Base-by-base conservation (phyloP, 208 protist species). In the Trypanosoma vivax region DNA sequence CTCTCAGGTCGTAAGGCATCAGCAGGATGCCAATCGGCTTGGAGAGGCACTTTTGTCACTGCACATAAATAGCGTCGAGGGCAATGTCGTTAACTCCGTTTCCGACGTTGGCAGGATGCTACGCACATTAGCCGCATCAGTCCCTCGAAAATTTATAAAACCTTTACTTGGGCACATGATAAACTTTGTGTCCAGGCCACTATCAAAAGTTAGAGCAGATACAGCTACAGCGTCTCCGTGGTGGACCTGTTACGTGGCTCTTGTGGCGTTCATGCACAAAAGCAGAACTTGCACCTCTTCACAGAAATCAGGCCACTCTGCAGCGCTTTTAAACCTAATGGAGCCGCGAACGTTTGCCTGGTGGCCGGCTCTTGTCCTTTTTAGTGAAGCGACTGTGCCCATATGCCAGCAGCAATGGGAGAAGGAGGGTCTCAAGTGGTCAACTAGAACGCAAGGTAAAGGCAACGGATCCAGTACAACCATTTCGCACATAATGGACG, bases 401-500 rank as follows among this genome's bases (percentile, higher is more conserved):
- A 59, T 75, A 18, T 56, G 50, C 25, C 33, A 29, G 27, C 40
- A 70, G 40, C 29, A 48, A 31, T 37, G 62, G 5, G 28, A 54
- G 18, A 39, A 37, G 30, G 43, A 48, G 24, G 54, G 0, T 18
- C 18, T 6, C 31, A 38, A 50, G 11, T 13, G 31, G n/a, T n/a
- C n/a, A n/a, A n/a, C n/a, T n/a, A n/a, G n/a, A n/a, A n/a, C n/a
- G n/a, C n/a, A n/a, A n/a, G n/a, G n/a, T n/a, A n/a, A n/a, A n/a
- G n/a, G n/a, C n/a, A n/a, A n/a, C n/a, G n/a, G n/a, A n/a, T n/a
- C n/a, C 6, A 19, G 41, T 30, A 42, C 18, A 24, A 50, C 60
- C 7, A 34, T 71, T 19, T 19, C 27, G 14, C 57, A 71, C 40
- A 41, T 76, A 5, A 30, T 76, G 23, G 31, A 70, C 39, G 35